Evolutionary conservation across 768 basidiomycete species (phyloP).

Genomic region (Amanita rimosa): DNA sequence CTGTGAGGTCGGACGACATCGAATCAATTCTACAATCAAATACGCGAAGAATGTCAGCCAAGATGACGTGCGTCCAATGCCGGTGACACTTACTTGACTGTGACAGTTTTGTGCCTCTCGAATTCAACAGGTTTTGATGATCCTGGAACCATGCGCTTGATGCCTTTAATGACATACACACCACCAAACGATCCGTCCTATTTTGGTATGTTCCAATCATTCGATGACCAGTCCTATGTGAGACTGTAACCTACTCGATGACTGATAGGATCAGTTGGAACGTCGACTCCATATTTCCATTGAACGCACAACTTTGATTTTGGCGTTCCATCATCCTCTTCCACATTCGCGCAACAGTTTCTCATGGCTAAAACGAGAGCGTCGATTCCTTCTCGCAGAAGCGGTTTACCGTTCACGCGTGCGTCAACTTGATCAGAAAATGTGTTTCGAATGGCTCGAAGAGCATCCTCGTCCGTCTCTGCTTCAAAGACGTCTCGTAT

Average conservation of each 20-base stretch:
- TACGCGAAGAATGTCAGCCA: not conserved
- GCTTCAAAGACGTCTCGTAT: constrained; percentile 42
- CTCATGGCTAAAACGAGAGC: constrained; percentile 32
- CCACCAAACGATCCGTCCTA: constrained; percentile 41
- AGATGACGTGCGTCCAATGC: not conserved
- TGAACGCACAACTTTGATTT: constrained; percentile 24
- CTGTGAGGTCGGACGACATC: constrained; percentile 2
- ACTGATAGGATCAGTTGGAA: constrained; percentile 23
- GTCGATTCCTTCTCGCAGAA: constrained; percentile 28
- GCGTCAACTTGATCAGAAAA: constrained; percentile 30
- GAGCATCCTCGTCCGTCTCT: constrained; percentile 26
- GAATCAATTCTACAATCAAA: constrained; percentile 14
- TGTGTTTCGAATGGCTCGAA: constrained; percentile 31
- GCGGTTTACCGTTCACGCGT: constrained; percentile 30
- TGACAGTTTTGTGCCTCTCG: constrained; percentile 40
- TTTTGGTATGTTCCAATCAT: constrained; percentile 2
- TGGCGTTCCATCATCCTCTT: not conserved
- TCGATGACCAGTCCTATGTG: not conserved
- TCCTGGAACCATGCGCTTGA: constrained; percentile 26
- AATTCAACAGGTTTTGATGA: constrained; percentile 22
- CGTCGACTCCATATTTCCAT: constrained; percentile 36
- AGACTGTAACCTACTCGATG: constrained; percentile 27
- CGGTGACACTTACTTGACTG: constrained; percentile 29
- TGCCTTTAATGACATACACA: constrained; percentile 38
- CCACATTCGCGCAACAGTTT: constrained; percentile 11